A percentile compares a stretch with the other conserved stretches of the same genome.
Evolutionary conservation across 768 basidiomycete genomes (phyloP).

Genomic region (Tricholoma flavovirens): DNA sequence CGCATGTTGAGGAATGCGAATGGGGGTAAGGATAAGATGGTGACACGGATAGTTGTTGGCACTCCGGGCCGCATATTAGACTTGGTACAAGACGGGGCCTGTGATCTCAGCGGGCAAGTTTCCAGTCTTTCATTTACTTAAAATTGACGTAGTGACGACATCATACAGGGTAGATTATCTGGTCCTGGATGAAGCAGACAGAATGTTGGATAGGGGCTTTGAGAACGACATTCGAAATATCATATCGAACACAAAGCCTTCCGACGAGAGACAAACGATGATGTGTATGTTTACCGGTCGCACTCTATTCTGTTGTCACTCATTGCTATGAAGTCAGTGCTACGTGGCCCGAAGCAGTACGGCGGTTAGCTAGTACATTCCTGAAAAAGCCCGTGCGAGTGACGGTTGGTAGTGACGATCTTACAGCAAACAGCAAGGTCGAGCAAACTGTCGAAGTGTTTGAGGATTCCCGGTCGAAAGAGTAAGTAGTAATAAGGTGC

Average conservation of each 20-base stretch:
- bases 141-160: slow-evolving; percentile 1
- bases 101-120: slow-evolving; percentile 72
- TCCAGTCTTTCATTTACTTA: background rate
- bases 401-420: slow-evolving; percentile 92
- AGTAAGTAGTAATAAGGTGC: slow-evolving; percentile 44
- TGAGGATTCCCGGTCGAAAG: slow-evolving; percentile 78
- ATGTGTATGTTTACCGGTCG: slow-evolving; percentile 66
- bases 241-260: slow-evolving; percentile 67
- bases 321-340: slow-evolving; percentile 68
- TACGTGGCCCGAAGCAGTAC: slow-evolving; percentile 95
- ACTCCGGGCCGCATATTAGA: slow-evolving; percentile 94
- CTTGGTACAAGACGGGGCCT: slow-evolving; percentile 79
- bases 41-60: slow-evolving; percentile 81
- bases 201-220: slow-evolving; percentile 98
- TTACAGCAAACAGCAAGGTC: slow-evolving; percentile 92
- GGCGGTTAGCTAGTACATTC: slow-evolving; percentile 84
- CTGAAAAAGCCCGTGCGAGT: slow-evolving; percentile 80
- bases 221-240: slow-evolving; percentile 96
- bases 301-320: slow-evolving; percentile 2
- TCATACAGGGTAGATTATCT: slow-evolving; percentile 72
- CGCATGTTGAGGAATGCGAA: slow-evolving; percentile 53
- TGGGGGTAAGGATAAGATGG: slow-evolving; percentile 41
- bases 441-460: slow-evolving; percentile 91
- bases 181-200: slow-evolving; percentile 95
- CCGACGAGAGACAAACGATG: slow-evolving; percentile 77